A percentile compares a stretch with the other conserved stretches of the same genome.
Evolutionary conservation across 192 early-diverging fungal species (phyloP).

Genomic region (Coemansia sp.): DNA sequence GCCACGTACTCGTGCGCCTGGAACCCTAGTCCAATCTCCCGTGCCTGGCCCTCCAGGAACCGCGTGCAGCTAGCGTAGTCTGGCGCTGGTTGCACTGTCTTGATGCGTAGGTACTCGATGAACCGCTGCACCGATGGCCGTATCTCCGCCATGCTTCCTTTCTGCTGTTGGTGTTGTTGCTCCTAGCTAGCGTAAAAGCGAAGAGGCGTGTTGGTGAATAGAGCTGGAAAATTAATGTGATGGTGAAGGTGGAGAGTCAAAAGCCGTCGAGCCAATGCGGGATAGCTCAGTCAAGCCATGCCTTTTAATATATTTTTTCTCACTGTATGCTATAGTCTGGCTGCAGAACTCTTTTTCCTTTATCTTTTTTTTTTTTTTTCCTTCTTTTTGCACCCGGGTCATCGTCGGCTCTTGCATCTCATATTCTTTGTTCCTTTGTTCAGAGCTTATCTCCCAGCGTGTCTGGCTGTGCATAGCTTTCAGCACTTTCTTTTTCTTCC

Average conservation of each 20-base stretch:
- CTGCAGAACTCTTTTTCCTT: too few relatives aligned
- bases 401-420: too few relatives aligned
- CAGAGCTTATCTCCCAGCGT: too few relatives aligned
- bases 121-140: slow-evolving; percentile 55
- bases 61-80: slow-evolving; percentile 68
- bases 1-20: slow-evolving; percentile 56
- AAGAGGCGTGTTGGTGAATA: too few relatives aligned
- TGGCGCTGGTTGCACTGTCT: slow-evolving; percentile 82
- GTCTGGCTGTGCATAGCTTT: slow-evolving; percentile 5
- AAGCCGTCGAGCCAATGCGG: neutral
- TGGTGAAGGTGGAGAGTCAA: too few relatives aligned
- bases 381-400: too few relatives aligned
- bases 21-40: slow-evolving; percentile 67
- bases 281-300: neutral
- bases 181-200: too few relatives aligned
- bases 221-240: too few relatives aligned
- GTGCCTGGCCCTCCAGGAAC: slow-evolving; percentile 68
- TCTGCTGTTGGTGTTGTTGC: too few relatives aligned
- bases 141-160: slow-evolving; percentile 1
- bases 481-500: slow-evolving; percentile 12
- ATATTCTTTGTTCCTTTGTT: too few relatives aligned
- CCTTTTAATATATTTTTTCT: neutral
- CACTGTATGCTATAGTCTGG: too few relatives aligned
- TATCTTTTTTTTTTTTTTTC: too few relatives aligned
- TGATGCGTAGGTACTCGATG: slow-evolving; percentile 80